These are phyloP conservation scores for Penicillium simplicissimum DNA, from an alignment of 495 filamentous ascomycete species.

Conservation along the genomic window DNA sequence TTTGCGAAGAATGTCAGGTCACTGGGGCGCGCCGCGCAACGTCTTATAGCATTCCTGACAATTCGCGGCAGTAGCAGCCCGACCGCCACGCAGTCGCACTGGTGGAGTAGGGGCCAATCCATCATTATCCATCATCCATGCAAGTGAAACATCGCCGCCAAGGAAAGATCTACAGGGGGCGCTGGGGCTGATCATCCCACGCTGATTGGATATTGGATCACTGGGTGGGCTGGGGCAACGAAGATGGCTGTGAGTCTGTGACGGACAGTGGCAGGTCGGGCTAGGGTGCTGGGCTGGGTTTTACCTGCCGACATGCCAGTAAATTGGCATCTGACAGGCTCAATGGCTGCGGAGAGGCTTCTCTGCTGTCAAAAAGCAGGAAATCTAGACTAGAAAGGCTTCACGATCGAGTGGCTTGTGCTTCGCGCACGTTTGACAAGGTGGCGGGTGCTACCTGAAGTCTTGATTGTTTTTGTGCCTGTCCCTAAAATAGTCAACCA, in stretches of 20 bases:
- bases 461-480: neutral
- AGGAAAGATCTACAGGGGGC: constrained; percentile 23
- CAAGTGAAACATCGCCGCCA: constrained; percentile 13
- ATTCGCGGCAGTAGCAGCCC: constrained; percentile 2
- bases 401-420: neutral
- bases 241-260: neutral
- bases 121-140: neutral
- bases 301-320: neutral
- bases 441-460: neutral
- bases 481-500: neutral
- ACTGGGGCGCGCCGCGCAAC: constrained; percentile 14
- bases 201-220: neutral
- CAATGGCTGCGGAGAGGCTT: neutral
- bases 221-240: neutral
- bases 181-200: neutral
- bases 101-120: constrained; percentile 11
- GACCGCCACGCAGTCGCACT: constrained; percentile 10
- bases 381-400: neutral
- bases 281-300: neutral
- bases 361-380: neutral
- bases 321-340: neutral
- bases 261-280: neutral
- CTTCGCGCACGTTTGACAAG: neutral
- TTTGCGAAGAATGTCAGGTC: constrained; percentile 14
- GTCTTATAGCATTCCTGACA: constrained; percentile 25